Evolutionary conservation across 169 alveolate species (phyloP), one percentile per base, ranked within the genome.

Genomic region (Cryptosporidium sp.): DNA sequence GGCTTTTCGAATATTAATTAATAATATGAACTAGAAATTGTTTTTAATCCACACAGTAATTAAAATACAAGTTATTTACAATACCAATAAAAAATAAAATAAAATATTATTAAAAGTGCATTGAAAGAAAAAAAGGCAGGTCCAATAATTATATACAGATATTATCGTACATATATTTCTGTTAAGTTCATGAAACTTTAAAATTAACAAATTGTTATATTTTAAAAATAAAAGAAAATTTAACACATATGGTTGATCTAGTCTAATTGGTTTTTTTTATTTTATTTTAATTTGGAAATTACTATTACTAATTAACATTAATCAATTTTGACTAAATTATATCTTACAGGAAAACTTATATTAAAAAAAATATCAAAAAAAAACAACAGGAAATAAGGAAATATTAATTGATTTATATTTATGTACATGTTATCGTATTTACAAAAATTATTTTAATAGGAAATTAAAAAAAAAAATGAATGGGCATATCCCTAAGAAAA

Each of bases 401-500:
- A 9, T 18, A 60, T 21, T 60, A 29, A 18, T 60, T 60, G 35
- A 6, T 60, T 60, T 60, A 14, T 60, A 29, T 12, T 3, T 60
- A 14, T 60, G 21, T 60, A 21, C 37, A 29, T 60, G 8, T 12
- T 60, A 60, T 10, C 18, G 56, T 16, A 14, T 48, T 48, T 48
- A 48, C n/a, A 14, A 48, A 48, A 1, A 14, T 48, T 48, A 14
- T 42, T 42, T 42, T 42, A 42, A 42, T 9, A 42, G 16, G 4
- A 42, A 42, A 42, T 9, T 8, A 0, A 39, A 39, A 1, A 33
- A 29, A 48, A 48, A 10, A 65, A 65, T 70, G 65, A 70, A n/a
- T 44, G 67, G 67, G 12, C n/a, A 70, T 33, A 35, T 61, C 60
- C 84, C 80, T 23, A 89, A 92, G 44, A 89, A 86, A 58, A 94